Conservation (phyloP, 768 basidiomycete genomes). For the Strobilomyces echinocephalus region DNA sequence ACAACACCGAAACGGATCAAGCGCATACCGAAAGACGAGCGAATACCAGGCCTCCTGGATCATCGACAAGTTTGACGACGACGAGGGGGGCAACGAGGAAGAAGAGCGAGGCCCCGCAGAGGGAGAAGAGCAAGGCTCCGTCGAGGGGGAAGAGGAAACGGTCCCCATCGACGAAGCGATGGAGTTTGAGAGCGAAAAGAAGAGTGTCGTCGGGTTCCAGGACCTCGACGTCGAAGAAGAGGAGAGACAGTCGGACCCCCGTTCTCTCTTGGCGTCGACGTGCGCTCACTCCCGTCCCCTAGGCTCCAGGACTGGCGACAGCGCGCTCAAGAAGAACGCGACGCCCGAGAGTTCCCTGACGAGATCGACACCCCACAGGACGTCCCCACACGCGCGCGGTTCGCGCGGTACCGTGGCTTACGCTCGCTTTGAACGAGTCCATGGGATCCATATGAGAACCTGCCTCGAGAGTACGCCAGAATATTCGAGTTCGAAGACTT, state of each 20-base stretch:
- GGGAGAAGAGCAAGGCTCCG: too few relatives aligned
- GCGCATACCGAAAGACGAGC: constrained; percentile 92
- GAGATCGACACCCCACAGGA: constrained; percentile 94
- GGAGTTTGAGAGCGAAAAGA: constrained; percentile 51
- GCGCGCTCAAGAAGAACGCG: constrained; percentile 69
- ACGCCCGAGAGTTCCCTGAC: constrained; percentile 88
- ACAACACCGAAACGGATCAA: too few relatives aligned
- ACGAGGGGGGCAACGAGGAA: constrained; percentile 45
- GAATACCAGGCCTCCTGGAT: constrained; percentile 98
- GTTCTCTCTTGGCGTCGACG: background rate
- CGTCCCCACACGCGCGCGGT: constrained; percentile 70
- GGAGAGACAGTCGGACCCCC: constrained; percentile 71
- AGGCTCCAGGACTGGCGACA: constrained; percentile 69
- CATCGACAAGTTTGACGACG: constrained; percentile 73
- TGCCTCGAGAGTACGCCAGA: constrained; percentile 88
- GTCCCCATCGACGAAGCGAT: constrained; percentile 52
- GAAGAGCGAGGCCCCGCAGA: constrained; percentile 45
- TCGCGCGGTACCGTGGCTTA: constrained; percentile 92
- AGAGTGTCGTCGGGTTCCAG: constrained; percentile 55
- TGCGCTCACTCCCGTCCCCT: background rate
- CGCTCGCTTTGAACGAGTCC: constrained; percentile 91
- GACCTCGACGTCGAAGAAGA: constrained; percentile 85
- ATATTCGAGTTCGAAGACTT: constrained; percentile 98
- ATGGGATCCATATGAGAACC: constrained; percentile 96
- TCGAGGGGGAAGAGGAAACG: constrained; percentile 52